Conservation (phyloP, 345 rosid genomes). For the Brassica juncea region DNA sequence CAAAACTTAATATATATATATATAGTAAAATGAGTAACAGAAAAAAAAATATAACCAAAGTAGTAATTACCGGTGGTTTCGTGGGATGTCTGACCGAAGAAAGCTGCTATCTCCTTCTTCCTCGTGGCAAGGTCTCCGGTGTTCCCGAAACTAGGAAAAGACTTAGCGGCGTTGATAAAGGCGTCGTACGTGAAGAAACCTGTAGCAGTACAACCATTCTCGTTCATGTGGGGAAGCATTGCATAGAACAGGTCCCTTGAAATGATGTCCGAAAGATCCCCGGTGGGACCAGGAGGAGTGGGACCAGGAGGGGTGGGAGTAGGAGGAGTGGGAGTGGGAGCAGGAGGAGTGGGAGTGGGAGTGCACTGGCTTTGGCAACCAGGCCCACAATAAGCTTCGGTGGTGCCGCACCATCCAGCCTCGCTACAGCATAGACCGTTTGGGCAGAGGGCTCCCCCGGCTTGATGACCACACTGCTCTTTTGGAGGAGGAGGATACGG, state of each 20-base stretch:
- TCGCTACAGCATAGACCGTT: too few relatives aligned
- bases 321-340: background rate
- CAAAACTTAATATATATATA: too few relatives aligned
- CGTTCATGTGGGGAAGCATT: background rate
- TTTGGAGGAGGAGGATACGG: background rate
- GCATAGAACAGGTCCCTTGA: background rate
- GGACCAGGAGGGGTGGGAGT: background rate
- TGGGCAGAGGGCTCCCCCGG: too few relatives aligned
- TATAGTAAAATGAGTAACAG: too few relatives aligned
- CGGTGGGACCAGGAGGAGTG: background rate
- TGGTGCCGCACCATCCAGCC: too few relatives aligned
- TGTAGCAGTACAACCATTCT: background rate
- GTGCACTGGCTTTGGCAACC: constrained; percentile 68
- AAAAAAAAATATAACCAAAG: too few relatives aligned
- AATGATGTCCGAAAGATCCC: background rate
- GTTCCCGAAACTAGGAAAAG: background rate
- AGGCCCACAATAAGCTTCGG: constrained; percentile 37
- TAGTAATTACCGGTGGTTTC: background rate
- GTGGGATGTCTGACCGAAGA: background rate
- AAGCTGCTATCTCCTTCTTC: background rate
- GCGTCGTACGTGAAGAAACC: background rate
- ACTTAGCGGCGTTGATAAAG: background rate
- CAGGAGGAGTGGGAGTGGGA: background rate
- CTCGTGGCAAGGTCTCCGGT: background rate
- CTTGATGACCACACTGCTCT: too few relatives aligned